Conservation (phyloP, 2,329 filamentous ascomycete genomes). For the Trichophaea hybrida region DNA sequence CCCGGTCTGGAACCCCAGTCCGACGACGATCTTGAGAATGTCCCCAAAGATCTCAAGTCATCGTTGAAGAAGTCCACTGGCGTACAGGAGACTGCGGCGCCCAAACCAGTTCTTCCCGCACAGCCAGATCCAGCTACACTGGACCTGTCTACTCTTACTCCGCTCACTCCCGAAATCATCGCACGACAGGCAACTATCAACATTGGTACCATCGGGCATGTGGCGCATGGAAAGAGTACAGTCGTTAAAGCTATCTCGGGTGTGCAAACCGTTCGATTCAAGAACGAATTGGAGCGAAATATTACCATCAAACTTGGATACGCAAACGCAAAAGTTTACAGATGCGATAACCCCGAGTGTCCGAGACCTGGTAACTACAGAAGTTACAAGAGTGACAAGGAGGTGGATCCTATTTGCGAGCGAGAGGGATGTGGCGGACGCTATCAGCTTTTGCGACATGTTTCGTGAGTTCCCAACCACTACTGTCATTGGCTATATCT, state of each 20-base stretch:
- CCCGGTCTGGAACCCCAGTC: slow-evolving; percentile 43
- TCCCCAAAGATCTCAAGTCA: slow-evolving; percentile 61
- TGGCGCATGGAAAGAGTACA: slow-evolving; percentile 97
- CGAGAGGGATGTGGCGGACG: slow-evolving; percentile 76
- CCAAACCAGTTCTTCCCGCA: slow-evolving; percentile 53
- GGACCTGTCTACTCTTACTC: slow-evolving; percentile 64
- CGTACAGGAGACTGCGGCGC: slow-evolving; percentile 37
- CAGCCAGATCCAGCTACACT: slow-evolving; percentile 87
- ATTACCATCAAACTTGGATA: slow-evolving; percentile 99
- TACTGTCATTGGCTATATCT: background rate
- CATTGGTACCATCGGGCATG: slow-evolving; percentile 95
- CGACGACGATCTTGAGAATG: slow-evolving; percentile 40
- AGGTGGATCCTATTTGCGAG: slow-evolving; percentile 92
- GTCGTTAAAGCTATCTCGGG: slow-evolving; percentile 98
- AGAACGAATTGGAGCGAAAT: slow-evolving; percentile 98
- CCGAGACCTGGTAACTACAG: slow-evolving; percentile 89
- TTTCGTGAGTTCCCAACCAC: slow-evolving; percentile 52
- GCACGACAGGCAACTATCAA: slow-evolving; percentile 97
- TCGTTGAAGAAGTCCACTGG: slow-evolving; percentile 65
- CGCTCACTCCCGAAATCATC: slow-evolving; percentile 91
- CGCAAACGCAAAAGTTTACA: slow-evolving; percentile 98
- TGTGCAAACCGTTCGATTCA: slow-evolving; percentile 97
- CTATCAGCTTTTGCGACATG: slow-evolving; percentile 79
- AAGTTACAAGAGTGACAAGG: slow-evolving; percentile 98
- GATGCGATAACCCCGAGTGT: slow-evolving; percentile 85